These are phyloP conservation scores for Gleditsia sinensis DNA, from an alignment of 306 rosid genomes.

Conservation along the genomic window DNA sequence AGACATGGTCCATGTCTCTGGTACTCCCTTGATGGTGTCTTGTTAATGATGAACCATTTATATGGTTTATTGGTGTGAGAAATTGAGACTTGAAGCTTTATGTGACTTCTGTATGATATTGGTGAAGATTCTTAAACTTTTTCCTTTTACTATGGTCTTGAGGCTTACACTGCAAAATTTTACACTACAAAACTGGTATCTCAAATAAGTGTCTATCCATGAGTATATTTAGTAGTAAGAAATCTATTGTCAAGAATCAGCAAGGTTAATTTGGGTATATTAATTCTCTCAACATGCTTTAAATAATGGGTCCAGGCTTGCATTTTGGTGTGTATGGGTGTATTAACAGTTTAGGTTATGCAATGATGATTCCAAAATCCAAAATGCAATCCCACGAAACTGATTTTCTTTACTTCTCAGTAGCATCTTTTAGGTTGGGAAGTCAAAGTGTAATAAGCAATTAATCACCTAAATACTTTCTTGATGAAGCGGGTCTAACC, in stretches of 20 bases:
- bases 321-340: not conserved
- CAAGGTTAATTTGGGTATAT: not conserved
- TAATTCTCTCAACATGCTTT: not conserved
- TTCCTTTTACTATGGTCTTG: not conserved
- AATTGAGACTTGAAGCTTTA: not conserved
- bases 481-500: not conserved
- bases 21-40: not conserved
- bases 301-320: not conserved
- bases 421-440: not conserved
- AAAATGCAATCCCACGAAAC: not conserved
- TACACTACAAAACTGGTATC: not conserved
- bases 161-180: not conserved
- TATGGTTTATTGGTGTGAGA: not conserved
- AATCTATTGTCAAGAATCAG: not conserved
- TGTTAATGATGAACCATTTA: not conserved
- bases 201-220: not conserved
- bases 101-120: not conserved
- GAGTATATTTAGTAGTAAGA: not conserved
- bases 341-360: constrained; percentile 5
- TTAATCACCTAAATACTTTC: too few relatives aligned
- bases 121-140: not conserved
- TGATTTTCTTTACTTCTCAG: constrained; percentile 6
- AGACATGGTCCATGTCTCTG: not conserved
- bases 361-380: constrained; percentile 9
- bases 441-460: not conserved